Evolutionary conservation across 768 basidiomycete species (phyloP), one percentile per base, ranked within the genome.

Genomic region (Russula sp.): DNA sequence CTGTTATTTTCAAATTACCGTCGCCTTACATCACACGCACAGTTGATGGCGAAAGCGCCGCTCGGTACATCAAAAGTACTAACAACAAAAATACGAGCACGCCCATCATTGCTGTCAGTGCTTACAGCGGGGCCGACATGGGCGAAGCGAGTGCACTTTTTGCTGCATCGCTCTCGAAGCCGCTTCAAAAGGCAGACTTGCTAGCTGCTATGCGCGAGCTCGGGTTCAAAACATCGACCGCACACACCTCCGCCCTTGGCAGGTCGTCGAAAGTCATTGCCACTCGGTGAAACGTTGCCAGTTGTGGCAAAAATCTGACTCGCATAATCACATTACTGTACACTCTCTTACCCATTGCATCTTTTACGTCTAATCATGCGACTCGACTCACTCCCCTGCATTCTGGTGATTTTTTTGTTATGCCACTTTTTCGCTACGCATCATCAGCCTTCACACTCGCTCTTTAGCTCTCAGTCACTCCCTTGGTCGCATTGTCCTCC

Each of bases 21-120:
- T 41, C 56, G 41, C 50, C 49, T 56, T 55, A 70, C 45, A 45
- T 11, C 32, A 58, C 58, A 6, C 5, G n/a, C 42, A 20, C 72
- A 85, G 93, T 98, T 68, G 94, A 94, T 70, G 97, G 96, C 41
- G 96, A 98, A 75, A 88, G 90, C 67, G 97, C 97, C 38, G 95
- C 97, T 11, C 82, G 93, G 58, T 98, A 97, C 75, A 96, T 99
- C 78, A 93, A 93, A 77, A 93, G 87, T 67, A 98, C 95, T 18
- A 93, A 91, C 72, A 93, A 92, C 78, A 95, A 88, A 77, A 98
- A 98, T 69, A 85, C 88, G 54, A 86, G 82, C 67, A 95, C 93
- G 11, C 96, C 96, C 0, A 98, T 95, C 56, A 85, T 96, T 63
- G 89, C 92, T 56, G 86, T 96, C 54, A 95, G 90, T 70, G 92